Percentiles rank a stretch among this genome's conserved stretches.
phyloP scores from a whole-genome alignment of 108 stramenopile genomes.

The Nitzschia sp. region DNA sequence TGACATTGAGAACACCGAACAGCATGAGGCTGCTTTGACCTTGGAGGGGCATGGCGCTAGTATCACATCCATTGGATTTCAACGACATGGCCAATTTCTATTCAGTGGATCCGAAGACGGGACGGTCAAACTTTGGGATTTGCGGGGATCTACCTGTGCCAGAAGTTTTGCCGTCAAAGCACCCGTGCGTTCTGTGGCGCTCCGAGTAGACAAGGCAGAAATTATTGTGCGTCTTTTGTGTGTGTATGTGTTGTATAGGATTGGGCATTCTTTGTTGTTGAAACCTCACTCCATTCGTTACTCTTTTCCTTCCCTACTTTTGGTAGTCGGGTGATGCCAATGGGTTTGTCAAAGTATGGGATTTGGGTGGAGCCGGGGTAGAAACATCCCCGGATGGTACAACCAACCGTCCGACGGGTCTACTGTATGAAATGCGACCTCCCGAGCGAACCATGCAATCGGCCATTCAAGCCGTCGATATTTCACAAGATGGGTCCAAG shows the following conservation, averaged over 20 bases:
- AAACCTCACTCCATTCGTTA: background rate
- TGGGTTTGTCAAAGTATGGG: slow-evolving; percentile 86
- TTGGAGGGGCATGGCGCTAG: slow-evolving; percentile 85
- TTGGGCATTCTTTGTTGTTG: background rate
- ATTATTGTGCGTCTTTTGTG: slow-evolving; percentile 44
- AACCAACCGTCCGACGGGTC: slow-evolving; percentile 28
- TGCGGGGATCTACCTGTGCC: slow-evolving; percentile 82
- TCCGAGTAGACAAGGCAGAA: slow-evolving; percentile 93
- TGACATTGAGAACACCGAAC: slow-evolving; percentile 62
- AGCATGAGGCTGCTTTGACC: slow-evolving; percentile 67
- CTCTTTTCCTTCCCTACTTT: no score
- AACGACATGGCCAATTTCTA: slow-evolving; percentile 90
- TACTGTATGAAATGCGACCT: slow-evolving; percentile 74
- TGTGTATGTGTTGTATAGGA: background rate
- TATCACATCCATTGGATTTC: slow-evolving; percentile 96
- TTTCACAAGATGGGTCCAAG: slow-evolving; percentile 72
- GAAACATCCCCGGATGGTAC: slow-evolving; percentile 1
- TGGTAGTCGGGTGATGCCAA: slow-evolving; percentile 81
- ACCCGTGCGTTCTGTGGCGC: slow-evolving; percentile 90
- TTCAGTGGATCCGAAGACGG: slow-evolving; percentile 86
- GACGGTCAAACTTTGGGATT: slow-evolving; percentile 91
- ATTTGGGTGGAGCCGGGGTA: slow-evolving; percentile 51
- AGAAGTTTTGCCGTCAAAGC: slow-evolving; percentile 86
- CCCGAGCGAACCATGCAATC: slow-evolving; percentile 51
- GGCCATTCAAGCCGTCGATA: slow-evolving; percentile 84